Conservation (phyloP, 2,329 filamentous ascomycete genomes). For the Didymella keratinophila region DNA sequence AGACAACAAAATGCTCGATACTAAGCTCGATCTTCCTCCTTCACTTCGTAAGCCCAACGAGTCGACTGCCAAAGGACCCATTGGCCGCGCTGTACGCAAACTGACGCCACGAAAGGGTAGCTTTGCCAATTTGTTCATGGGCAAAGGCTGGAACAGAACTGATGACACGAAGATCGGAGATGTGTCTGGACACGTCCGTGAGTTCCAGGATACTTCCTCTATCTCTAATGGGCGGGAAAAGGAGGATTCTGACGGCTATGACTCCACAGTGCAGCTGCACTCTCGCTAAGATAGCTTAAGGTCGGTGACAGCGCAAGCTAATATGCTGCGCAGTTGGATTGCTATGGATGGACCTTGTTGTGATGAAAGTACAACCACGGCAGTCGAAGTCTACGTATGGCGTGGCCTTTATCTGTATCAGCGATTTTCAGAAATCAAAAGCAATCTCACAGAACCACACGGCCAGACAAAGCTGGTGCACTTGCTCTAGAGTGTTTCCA, state of each 20-base stretch:
- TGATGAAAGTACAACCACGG: neutral
- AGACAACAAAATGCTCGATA: slow-evolving; percentile 38
- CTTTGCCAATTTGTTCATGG: slow-evolving; percentile 46
- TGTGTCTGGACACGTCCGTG: slow-evolving; percentile 2
- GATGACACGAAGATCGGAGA: slow-evolving; percentile 24
- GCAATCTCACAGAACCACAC: neutral
- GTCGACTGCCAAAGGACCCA: slow-evolving; percentile 31
- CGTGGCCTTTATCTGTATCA: slow-evolving; percentile 4
- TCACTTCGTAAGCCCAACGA: slow-evolving; percentile 36
- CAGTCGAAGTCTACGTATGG: neutral
- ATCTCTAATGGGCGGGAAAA: neutral
- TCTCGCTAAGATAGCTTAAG: neutral
- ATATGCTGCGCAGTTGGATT: neutral
- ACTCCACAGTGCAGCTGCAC: neutral
- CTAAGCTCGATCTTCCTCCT: slow-evolving; percentile 24
- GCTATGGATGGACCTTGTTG: neutral
- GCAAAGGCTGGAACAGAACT: slow-evolving; percentile 40
- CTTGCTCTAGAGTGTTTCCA: neutral
- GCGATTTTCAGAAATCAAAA: slow-evolving; percentile 7
- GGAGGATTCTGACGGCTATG: neutral
- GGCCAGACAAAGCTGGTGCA: neutral
- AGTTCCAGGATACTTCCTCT: slow-evolving; percentile 4
- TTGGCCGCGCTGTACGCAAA: slow-evolving; percentile 44
- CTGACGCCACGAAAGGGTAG: slow-evolving; percentile 47
- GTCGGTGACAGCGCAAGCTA: neutral